Evolutionary conservation across 2,329 filamentous ascomycete genomes (phyloP).

Genomic region (Coniella vitis): DNA sequence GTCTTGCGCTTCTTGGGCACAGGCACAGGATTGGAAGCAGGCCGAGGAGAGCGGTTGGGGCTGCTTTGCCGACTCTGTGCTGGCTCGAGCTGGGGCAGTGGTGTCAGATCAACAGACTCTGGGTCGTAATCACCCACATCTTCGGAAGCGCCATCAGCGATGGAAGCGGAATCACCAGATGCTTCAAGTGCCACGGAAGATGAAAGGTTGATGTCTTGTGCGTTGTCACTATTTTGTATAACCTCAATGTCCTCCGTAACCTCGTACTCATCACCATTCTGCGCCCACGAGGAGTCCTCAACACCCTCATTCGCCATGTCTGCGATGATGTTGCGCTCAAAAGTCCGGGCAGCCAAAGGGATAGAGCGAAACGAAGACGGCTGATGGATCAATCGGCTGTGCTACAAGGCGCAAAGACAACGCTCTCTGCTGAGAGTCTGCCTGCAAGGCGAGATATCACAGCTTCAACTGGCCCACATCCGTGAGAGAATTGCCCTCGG

Average conservation of each 20-base stretch:
- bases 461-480: no score
- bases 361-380: not conserved
- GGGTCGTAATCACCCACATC: conserved; percentile 53
- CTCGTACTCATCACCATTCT: conserved; percentile 48
- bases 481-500: no score
- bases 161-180: conserved; percentile 39
- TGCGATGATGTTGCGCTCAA: conserved; percentile 3
- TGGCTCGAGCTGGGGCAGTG: conserved; percentile 10
- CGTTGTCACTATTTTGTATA: conserved; percentile 39
- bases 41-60: conserved; percentile 27
- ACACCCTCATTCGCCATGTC: conserved; percentile 13
- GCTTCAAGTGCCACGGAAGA: conserved; percentile 39
- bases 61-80: conserved; percentile 5
- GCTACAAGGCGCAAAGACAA: no score
- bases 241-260: conserved; percentile 33
- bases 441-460: not conserved
- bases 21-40: conserved; percentile 14
- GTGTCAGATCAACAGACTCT: conserved; percentile 42
- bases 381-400: not conserved
- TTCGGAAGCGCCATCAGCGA: conserved; percentile 38
- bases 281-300: conserved; percentile 40
- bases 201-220: conserved; percentile 34
- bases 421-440: not conserved
- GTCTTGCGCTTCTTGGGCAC: conserved; percentile 51
- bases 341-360: not conserved